Evolutionary conservation across 495 filamentous ascomycete species (phyloP), one percentile per base, ranked within the genome.

Genomic region (Penicillium subrubescens): DNA sequence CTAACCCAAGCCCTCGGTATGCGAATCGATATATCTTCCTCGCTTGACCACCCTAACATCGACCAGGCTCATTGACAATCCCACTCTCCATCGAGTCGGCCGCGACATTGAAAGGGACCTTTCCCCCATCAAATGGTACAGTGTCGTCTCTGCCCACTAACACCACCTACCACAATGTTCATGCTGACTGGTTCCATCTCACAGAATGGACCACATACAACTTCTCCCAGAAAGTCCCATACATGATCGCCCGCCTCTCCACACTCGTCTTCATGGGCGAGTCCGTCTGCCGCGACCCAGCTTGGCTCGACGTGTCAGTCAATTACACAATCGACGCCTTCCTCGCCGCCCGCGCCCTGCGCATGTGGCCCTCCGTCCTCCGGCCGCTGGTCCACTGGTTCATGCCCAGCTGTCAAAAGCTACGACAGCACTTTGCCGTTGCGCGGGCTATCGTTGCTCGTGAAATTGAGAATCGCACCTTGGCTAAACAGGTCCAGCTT

Each of bases 241-340:
- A 75, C 27, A 81, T 88, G 14, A 81, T 90, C 1, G 85, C 85
- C 41, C 81, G 80, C 7, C 60, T 88, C 23, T 87, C 87, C 0
- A 83, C 85, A n/a, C 73, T 86, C 15, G 73, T 85, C 8, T 89
- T 89, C 57, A 74, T 89, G 54, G 88, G 87, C 23, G 66, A 77
- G 6, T 77, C 81, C 12, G 64, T 87, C 46, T 84, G 82, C 64
- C 81, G 83, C 2, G 73, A 85, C 29, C 73, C 82, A 54, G 81
- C 86, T 15, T 91, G 89, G 79, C 70, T 88, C 21, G 68, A 83
- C 25, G 76, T 83, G 5, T 82, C 86, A 2, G 82, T 87, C 65
- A 82, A 80, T 37, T 90, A 85, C 70, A 86, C 88, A 6, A 63
- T 86, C 23, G 78, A 87, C 51, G 61, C 83, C 5, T 83, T 86